Conservation (phyloP, 306 rosid species). For the Vigna unguiculata region DNA sequence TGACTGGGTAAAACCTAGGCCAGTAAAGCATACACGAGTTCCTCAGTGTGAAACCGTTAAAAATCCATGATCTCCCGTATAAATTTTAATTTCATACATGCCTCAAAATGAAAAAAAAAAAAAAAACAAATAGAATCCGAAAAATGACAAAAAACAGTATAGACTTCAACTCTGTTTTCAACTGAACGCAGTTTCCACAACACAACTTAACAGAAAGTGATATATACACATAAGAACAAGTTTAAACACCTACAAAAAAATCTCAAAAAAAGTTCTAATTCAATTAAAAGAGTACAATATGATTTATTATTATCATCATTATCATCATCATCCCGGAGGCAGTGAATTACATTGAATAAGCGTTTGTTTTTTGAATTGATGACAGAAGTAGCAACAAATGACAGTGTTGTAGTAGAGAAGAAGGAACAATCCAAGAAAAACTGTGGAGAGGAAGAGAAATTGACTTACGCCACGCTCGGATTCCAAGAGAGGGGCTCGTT, state of each 20-base stretch:
- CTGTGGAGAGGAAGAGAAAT: background rate
- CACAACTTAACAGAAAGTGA: background rate
- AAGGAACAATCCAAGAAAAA: background rate
- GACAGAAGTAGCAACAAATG: background rate
- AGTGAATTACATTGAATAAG: background rate
- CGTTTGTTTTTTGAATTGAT: background rate
- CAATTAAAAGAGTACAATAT: background rate
- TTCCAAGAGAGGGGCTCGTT: slow-evolving; percentile 55
- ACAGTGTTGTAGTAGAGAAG: background rate
- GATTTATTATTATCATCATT: background rate
- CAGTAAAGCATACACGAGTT: slow-evolving; percentile 15
- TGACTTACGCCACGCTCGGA: slow-evolving; percentile 48
- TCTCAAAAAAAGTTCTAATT: background rate
- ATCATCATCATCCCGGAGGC: background rate
- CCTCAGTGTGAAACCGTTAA: background rate
- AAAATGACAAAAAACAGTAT: background rate
- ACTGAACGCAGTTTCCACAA: background rate
- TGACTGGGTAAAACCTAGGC: slow-evolving; percentile 4
- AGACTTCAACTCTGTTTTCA: background rate
- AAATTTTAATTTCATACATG: slow-evolving; percentile 5
- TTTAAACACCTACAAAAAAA: background rate
- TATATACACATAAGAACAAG: background rate
- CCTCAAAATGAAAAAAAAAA: background rate
- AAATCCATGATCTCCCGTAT: background rate
- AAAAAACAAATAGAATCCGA: background rate